Evolutionary conservation across 1,284 basidiomycete genomes (phyloP).

Genomic region (Ceratobasidium sp.): DNA sequence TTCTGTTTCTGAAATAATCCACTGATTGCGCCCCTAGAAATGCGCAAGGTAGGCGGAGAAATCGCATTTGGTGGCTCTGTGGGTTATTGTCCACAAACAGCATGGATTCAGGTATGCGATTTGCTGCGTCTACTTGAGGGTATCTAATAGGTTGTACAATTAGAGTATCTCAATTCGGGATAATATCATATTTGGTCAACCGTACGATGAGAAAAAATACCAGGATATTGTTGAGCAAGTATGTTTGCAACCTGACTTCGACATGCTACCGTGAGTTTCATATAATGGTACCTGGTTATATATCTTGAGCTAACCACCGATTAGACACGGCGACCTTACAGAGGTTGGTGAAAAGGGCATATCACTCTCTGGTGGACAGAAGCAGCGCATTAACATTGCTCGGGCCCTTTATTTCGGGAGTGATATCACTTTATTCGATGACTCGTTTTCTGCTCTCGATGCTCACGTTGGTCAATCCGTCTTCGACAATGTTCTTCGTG

Average conservation of each 20-base stretch:
- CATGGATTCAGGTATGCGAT: conserved; percentile 80
- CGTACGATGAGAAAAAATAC: conserved; percentile 75
- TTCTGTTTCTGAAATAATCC: background rate
- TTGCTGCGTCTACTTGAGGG: background rate
- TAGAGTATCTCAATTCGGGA: background rate
- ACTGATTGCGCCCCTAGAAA: conserved; percentile 61
- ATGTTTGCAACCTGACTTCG: conserved; percentile 82
- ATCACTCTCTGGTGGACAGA: conserved; percentile 84
- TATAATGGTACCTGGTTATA: conserved; percentile 68
- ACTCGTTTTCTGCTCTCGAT: conserved; percentile 82
- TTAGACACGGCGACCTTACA: conserved; percentile 78
- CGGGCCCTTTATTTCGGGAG: conserved; percentile 88
- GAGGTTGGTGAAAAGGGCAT: conserved; percentile 74
- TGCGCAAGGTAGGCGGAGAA: conserved; percentile 68
- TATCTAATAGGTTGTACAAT: background rate
- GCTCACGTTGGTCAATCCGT: conserved; percentile 90
- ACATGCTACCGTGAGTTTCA: conserved; percentile 82
- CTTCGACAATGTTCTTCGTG: conserved; percentile 84
- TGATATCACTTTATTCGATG: conserved; percentile 89
- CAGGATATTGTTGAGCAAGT: conserved; percentile 15
- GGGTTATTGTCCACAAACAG: conserved; percentile 85
- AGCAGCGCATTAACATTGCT: conserved; percentile 71
- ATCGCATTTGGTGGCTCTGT: conserved; percentile 77
- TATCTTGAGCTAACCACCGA: conserved; percentile 9
- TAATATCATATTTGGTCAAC: conserved; percentile 54